Conservation (phyloP, 495 filamentous ascomycete genomes). For the Penicillium lividum region DNA sequence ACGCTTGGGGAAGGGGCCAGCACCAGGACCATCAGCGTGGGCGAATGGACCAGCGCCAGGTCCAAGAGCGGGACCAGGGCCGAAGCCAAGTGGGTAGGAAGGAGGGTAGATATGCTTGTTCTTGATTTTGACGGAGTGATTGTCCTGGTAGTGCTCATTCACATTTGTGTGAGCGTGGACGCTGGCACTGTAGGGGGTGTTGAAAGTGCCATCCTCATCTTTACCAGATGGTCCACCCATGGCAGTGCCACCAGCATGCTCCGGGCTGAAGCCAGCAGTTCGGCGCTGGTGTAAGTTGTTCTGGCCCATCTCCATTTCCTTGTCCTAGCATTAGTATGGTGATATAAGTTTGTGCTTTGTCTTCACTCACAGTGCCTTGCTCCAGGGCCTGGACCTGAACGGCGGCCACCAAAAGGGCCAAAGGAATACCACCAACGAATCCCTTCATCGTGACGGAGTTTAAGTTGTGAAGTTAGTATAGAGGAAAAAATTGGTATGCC, state of each 20-base stretch:
- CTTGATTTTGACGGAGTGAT: slow-evolving; percentile 13
- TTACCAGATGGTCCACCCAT: slow-evolving; percentile 9
- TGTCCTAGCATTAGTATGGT: not conserved
- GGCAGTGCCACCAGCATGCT: slow-evolving; percentile 17
- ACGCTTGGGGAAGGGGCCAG: slow-evolving; percentile 11
- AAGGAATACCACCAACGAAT: slow-evolving; percentile 39
- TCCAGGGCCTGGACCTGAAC: slow-evolving; percentile 35
- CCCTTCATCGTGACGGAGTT: slow-evolving; percentile 39
- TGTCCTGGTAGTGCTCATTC: slow-evolving; percentile 7
- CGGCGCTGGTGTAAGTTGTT: slow-evolving; percentile 10
- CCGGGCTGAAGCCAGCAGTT: slow-evolving; percentile 5
- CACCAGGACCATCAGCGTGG: slow-evolving; percentile 5
- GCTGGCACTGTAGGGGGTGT: not conserved
- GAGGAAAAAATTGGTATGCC: slow-evolving; percentile 11
- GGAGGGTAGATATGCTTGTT: slow-evolving; percentile 5
- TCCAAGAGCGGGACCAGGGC: slow-evolving; percentile 1
- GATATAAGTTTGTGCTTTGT: not conserved
- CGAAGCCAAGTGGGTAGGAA: not conserved
- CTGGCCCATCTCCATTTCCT: slow-evolving; percentile 2
- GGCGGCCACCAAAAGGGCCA: slow-evolving; percentile 42
- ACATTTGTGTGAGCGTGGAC: slow-evolving; percentile 3
- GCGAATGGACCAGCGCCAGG: slow-evolving; percentile 9
- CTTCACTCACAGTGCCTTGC: slow-evolving; percentile 15
- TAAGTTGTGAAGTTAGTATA: slow-evolving; percentile 16
- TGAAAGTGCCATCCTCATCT: slow-evolving; percentile 2